Evolutionary conservation across 352 stramenopile species (phyloP), one percentile per base, ranked within the genome.

Genomic region (Pythium monospermum): DNA sequence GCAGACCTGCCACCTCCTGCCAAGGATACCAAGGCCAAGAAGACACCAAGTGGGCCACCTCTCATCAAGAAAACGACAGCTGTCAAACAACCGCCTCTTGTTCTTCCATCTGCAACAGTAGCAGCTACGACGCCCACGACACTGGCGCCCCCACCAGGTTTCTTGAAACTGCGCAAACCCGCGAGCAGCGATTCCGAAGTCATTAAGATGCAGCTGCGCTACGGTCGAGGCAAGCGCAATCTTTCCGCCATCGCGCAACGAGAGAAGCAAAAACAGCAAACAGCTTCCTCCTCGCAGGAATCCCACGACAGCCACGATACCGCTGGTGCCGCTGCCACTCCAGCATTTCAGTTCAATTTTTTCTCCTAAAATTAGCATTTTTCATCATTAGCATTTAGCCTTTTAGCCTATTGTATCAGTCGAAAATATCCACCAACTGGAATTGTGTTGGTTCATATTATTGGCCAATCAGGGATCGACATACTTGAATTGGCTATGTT

Each of bases 131-230:
- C 44, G 2, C n/a, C 16, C 3, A 57, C 38, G 13, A 46, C 57
- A 18, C 21, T 49, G 19, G 27, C 57, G 16, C 27, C 49, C 1
- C 25, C 59, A 26, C 60, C 67, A n/a, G 70, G 73, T 3, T 83
- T 85, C 28, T 23, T 87, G 6, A 83, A 72, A 49, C 56, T 88
- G 31, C 68, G 71, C 19, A 86, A 86, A 31, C 68, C 75, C 7
- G 81, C 69, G 35, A 76, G 71, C 38, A 77, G 66, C 36, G 77
- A 88, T 57, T 83, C 71, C 4, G 77, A 88, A 59, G 53, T 85
- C 30, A 69, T 73, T 19, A 80, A 78, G 55, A 88, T 88, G 77
- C 77, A 88, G 25, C 63, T 88, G 15, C 70, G 67, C 19, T 88
- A 88, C 42, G 77, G 77, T 18, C 66, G 71, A 10, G 77, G 77